Base-by-base conservation (phyloP, 1,139 yeast species). In the Protomyces lactucae-debilis region DNA sequence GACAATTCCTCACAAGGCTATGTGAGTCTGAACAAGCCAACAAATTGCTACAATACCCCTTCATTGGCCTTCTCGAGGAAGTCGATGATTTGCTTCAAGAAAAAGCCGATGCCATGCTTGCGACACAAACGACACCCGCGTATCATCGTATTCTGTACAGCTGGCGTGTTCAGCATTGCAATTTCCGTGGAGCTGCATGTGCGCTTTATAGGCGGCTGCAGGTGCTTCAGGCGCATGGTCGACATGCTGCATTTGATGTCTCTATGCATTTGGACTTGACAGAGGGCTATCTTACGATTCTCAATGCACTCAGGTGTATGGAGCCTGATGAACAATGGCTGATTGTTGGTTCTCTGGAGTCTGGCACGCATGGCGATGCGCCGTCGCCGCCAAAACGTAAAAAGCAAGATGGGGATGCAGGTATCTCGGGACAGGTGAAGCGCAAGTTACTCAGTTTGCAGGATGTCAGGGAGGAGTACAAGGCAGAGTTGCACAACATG, bases 71-170 rank as follows among this genome's bases (percentile, higher is more conserved):
- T 37, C 52, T 57, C 10, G 67, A 65, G 28, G 63, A 65, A 16
- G 61, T 65, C 14, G 67, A 65, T 45, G 57, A 60, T 9, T 43
- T 40, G 14, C 39, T 65, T 21, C 53, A 61, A 16, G 37, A 45
- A 32, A 61, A 55, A 36, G 66, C 67, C 2, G 21, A 46, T 46
- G 52, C 51, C 55, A 60, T 65, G 65, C 43, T 64, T 14, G 67
- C 64, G 25, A 53, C 55, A 43, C 64, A 60, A 28, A 18, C 66
- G 3, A 28, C 28, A 16, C 66, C 67, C 9, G 52, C 56, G 23
- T 65, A 65, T 40, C 66, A 65, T 55, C 55, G 56, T 37, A 65
- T 65, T 16, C 43, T 64, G n/a, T 65, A 65, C 40, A 39, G 67
- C 8, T 65, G 48, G 54, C 60, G 67, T 37, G 43, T 65, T 23